These are phyloP conservation scores for Paramecium primaurelia DNA, from an alignment of 73 alveolate genomes.

Conservation along the genomic window DNA sequence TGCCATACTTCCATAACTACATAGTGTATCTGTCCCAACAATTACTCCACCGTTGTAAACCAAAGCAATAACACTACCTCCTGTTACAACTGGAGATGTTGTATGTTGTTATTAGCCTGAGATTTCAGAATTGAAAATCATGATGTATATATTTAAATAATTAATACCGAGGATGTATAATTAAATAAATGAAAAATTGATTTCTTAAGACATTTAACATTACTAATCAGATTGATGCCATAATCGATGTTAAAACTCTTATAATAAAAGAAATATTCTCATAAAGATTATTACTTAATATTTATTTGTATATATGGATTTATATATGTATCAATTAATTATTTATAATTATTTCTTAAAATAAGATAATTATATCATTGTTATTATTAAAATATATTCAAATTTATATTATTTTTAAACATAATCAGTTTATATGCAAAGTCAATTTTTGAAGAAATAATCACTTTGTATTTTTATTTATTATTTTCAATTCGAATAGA, in stretches of 20 bases:
- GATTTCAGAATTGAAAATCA: conserved; percentile 8
- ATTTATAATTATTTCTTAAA: too few species aligned
- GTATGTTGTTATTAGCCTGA: conserved; percentile 18
- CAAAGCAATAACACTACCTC: conserved; percentile 80
- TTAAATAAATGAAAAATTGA: not conserved
- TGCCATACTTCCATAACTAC: conserved; percentile 75
- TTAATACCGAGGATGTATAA: not conserved
- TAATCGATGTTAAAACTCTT: not conserved
- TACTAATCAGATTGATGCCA: not conserved
- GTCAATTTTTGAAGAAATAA: too few species aligned
- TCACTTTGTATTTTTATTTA: too few species aligned
- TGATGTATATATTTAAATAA: not conserved
- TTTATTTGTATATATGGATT: too few species aligned
- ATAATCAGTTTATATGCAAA: too few species aligned
- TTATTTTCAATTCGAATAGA: too few species aligned
- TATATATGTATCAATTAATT: too few species aligned
- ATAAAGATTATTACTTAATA: too few species aligned
- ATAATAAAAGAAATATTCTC: too few species aligned
- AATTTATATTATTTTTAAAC: too few species aligned
- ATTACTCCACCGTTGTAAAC: conserved; percentile 81
- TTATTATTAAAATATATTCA: too few species aligned
- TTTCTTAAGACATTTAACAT: not conserved
- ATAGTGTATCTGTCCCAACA: conserved; percentile 77
- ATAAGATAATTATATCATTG: too few species aligned
- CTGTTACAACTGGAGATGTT: conserved; percentile 72